These are phyloP conservation scores for Hermanozyma aechmeae DNA, from an alignment of 805 yeast genomes.

Conservation along the genomic window DNA sequence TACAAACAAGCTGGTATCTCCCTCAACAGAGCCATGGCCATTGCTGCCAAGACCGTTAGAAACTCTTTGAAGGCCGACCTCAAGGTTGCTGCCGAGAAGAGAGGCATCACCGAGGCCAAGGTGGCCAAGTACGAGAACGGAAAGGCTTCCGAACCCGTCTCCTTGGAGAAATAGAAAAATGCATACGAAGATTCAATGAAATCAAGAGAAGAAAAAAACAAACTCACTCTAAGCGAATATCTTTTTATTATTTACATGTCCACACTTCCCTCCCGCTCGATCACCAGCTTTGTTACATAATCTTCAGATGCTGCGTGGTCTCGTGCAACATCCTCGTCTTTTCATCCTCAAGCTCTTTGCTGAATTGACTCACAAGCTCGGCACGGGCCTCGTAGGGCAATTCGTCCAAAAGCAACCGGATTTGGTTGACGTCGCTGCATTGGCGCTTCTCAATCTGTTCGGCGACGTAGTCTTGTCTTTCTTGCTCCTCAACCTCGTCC, in stretches of 20 bases:
- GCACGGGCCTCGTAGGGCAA: constrained; percentile 23
- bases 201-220: too few relatives aligned
- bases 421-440: constrained; percentile 12
- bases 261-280: too few relatives aligned
- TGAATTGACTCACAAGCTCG: constrained; percentile 19
- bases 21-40: constrained; percentile 81
- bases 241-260: too few relatives aligned
- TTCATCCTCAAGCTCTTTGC: constrained; percentile 11
- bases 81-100: constrained; percentile 62
- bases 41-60: constrained; percentile 86
- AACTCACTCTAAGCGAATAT: too few relatives aligned
- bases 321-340: too few relatives aligned
- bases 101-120: constrained; percentile 68
- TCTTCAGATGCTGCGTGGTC: too few relatives aligned
- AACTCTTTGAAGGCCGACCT: constrained; percentile 79
- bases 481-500: constrained; percentile 16
- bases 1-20: constrained; percentile 42
- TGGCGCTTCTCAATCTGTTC: constrained; percentile 12
- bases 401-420: constrained; percentile 25
- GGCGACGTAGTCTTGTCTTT: constrained; percentile 16
- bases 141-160: constrained; percentile 30
- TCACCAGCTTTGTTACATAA: too few relatives aligned
- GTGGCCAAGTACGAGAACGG: constrained; percentile 70
- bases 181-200: too few relatives aligned
- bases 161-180: constrained; percentile 21